phyloP scores from a whole-genome alignment of 169 alveolate species.

The Plasmodium adleri region DNA sequence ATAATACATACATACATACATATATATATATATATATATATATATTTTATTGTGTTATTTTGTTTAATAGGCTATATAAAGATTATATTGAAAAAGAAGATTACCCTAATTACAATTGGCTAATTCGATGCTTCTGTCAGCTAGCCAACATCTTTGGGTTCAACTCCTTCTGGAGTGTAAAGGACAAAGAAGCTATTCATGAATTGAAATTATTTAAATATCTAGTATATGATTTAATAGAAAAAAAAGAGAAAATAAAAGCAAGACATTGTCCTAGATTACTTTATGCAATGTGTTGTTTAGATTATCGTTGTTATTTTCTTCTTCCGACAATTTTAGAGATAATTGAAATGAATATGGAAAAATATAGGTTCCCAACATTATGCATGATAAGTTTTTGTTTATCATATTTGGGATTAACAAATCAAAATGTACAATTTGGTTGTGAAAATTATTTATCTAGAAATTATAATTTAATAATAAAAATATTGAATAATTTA shows the following conservation, averaged over 20 bases:
- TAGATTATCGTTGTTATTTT: slow-evolving; percentile 89
- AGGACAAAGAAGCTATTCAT: slow-evolving; percentile 86
- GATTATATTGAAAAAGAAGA: slow-evolving; percentile 86
- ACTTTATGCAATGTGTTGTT: slow-evolving; percentile 87
- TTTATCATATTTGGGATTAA: slow-evolving; percentile 80
- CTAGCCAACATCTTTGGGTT: slow-evolving; percentile 89
- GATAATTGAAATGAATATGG: slow-evolving; percentile 79
- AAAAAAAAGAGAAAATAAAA: slow-evolving; percentile 78
- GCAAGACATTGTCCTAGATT: slow-evolving; percentile 88
- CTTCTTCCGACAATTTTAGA: slow-evolving; percentile 83
- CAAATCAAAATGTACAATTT: slow-evolving; percentile 81
- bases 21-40: not conserved
- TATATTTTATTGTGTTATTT: not conserved
- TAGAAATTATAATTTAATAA: slow-evolving; percentile 45
- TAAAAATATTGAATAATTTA: slow-evolving; percentile 29
- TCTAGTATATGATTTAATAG: slow-evolving; percentile 86
- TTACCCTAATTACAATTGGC: slow-evolving; percentile 89
- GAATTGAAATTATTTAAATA: slow-evolving; percentile 85
- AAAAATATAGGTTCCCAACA: slow-evolving; percentile 80
- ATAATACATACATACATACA: slow-evolving; percentile 3
- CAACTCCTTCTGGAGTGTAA: slow-evolving; percentile 88
- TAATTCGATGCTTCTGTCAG: slow-evolving; percentile 90
- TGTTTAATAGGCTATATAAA: slow-evolving; percentile 83
- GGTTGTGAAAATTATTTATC: slow-evolving; percentile 49
- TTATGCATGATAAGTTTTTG: slow-evolving; percentile 81